A percentile compares a stretch with the other conserved stretches of the same genome.
These are phyloP conservation scores for Candida smagusa DNA, from an alignment of 1,139 yeast species.

Conservation along the genomic window DNA sequence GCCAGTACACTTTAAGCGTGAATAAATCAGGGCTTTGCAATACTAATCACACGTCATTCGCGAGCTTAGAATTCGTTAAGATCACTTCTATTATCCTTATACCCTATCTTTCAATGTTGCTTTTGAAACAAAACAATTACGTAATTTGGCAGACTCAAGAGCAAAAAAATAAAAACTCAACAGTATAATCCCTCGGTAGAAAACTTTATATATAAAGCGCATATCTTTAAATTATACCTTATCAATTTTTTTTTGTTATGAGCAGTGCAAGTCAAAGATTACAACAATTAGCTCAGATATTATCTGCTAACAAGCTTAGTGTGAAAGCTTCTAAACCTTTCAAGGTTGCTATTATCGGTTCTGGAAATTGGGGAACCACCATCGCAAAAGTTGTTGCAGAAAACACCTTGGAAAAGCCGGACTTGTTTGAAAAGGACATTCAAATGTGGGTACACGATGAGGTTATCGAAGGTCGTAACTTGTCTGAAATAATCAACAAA, in stretches of 20 bases:
- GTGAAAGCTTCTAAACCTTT: slow-evolving; percentile 32
- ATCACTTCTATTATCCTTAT: too few species aligned
- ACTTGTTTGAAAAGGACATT: slow-evolving; percentile 35
- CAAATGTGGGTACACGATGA: slow-evolving; percentile 51
- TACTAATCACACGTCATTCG: too few species aligned
- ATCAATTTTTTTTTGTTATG: slow-evolving; percentile 1
- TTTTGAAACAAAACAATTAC: neutral
- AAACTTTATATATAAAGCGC: slow-evolving; percentile 1
- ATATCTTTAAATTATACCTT: neutral
- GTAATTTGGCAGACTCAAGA: neutral
- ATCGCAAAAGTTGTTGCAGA: slow-evolving; percentile 47
- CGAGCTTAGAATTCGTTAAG: too few species aligned
- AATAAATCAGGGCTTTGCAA: too few species aligned
- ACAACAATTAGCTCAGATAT: slow-evolving; percentile 35
- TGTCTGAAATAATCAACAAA: slow-evolving; percentile 43
- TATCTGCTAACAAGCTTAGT: slow-evolving; percentile 22
- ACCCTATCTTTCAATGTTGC: too few species aligned
- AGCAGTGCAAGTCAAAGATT: slow-evolving; percentile 33
- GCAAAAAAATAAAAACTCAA: too few species aligned
- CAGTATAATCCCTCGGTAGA: slow-evolving; percentile 3
- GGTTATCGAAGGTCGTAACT: slow-evolving; percentile 38
- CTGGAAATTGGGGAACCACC: slow-evolving; percentile 52
- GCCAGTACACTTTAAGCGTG: too few species aligned
- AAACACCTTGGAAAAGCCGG: slow-evolving; percentile 39
- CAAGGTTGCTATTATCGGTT: slow-evolving; percentile 42